These are phyloP conservation scores for Graphiopsis chlorocephala DNA, from an alignment of 2,329 filamentous ascomycete species.

Conservation along the genomic window DNA sequence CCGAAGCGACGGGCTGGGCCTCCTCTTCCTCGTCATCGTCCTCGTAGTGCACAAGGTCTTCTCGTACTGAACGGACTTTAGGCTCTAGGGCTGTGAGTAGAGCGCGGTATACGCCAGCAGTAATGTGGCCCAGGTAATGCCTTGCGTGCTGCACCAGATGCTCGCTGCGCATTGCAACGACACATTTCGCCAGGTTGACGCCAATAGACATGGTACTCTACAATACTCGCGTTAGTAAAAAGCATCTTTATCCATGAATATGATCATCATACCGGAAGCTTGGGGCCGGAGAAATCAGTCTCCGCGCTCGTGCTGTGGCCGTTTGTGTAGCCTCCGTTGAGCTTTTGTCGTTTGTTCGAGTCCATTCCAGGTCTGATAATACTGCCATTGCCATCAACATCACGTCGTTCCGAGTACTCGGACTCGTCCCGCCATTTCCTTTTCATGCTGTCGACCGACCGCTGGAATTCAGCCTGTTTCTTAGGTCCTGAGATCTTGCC, in stretches of 20 bases:
- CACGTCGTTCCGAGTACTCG: slow-evolving; percentile 30
- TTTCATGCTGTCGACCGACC: slow-evolving; percentile 56
- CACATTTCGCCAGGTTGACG: slow-evolving; percentile 81
- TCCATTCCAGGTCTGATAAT: slow-evolving; percentile 26
- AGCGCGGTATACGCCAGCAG: slow-evolving; percentile 73
- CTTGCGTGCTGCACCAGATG: slow-evolving; percentile 71
- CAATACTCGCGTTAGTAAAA: slow-evolving; percentile 1
- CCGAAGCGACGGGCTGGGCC: slow-evolving; percentile 37
- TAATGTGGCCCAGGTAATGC: slow-evolving; percentile 68
- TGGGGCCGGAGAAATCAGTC: slow-evolving; percentile 27
- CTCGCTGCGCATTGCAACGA: slow-evolving; percentile 77
- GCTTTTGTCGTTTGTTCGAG: slow-evolving; percentile 33
- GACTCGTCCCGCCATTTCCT: slow-evolving; percentile 49
- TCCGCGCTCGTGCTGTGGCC: slow-evolving; percentile 26
- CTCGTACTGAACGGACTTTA: slow-evolving; percentile 65
- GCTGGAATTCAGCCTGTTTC: slow-evolving; percentile 61
- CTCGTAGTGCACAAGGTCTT: slow-evolving; percentile 44
- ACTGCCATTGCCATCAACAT: slow-evolving; percentile 26
- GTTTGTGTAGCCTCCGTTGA: slow-evolving; percentile 33
- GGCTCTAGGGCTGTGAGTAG: slow-evolving; percentile 69
- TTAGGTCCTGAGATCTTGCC: slow-evolving; percentile 60
- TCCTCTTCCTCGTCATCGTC: slow-evolving; percentile 45
- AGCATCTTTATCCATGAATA: background rate
- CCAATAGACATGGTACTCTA: slow-evolving; percentile 71
- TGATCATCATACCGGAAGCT: slow-evolving; percentile 36